A percentile compares a stretch with the other conserved stretches of the same genome.
phyloP scores from a whole-genome alignment of 1,284 basidiomycete species.

The Naganishia sp. region DNA sequence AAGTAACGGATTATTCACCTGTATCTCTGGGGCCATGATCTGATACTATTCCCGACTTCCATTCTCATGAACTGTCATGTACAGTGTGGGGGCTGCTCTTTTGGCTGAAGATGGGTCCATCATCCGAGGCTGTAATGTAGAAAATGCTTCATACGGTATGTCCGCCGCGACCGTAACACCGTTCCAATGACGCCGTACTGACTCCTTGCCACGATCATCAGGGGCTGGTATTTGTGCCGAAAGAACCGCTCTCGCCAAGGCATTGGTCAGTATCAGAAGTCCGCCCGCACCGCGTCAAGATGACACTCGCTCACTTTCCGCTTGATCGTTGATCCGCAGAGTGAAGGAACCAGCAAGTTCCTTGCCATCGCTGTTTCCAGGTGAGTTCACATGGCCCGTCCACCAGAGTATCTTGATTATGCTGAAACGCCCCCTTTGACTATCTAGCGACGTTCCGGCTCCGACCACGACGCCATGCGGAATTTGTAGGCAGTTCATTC shows the following conservation, averaged over 20 bases:
- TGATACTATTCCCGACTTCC: too few relatives aligned
- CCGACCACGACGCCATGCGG: constrained; percentile 78
- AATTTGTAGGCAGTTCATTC: constrained; percentile 85
- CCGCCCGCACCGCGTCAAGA: neutral
- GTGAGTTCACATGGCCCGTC: constrained; percentile 54
- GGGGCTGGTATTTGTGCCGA: constrained; percentile 75
- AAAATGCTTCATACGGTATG: constrained; percentile 85
- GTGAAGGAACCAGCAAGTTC: constrained; percentile 69
- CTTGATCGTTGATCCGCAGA: constrained; percentile 57
- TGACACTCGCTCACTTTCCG: neutral
- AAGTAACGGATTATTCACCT: constrained; percentile 22
- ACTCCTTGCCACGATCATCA: constrained; percentile 25
- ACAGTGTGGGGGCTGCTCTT: constrained; percentile 75
- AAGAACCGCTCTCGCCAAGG: constrained; percentile 82
- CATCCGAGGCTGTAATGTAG: constrained; percentile 80
- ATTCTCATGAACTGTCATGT: neutral
- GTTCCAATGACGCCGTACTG: neutral
- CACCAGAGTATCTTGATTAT: constrained; percentile 6
- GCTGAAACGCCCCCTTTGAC: constrained; percentile 3
- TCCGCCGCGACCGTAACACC: neutral
- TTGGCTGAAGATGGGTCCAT: constrained; percentile 68
- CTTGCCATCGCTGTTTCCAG: constrained; percentile 71
- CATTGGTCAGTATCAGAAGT: constrained; percentile 62
- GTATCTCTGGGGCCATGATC: too few relatives aligned
- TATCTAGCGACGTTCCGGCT: constrained; percentile 61